Evolutionary conservation across 345 rosid genomes (phyloP).

Genomic region (Citrus sinensis): DVS_A1.0 CM039165.1:34428001-34428500

Average conservation of each 20-base stretch:
- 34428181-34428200: background rate
- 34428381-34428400: background rate
- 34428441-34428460: background rate
- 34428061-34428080: slow-evolving; percentile 3
- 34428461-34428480: background rate
- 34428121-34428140: background rate
- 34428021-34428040: background rate
- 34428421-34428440: slow-evolving; percentile 3
- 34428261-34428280: slow-evolving; percentile 14
- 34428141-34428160: slow-evolving; percentile 9
- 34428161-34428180: background rate
- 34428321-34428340: background rate
- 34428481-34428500: background rate
- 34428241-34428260: background rate
- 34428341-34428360: background rate
- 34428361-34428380: background rate
- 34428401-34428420: background rate
- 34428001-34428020: background rate
- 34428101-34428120: slow-evolving; percentile 6
- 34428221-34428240: too few relatives aligned
- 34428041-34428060: background rate
- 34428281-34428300: background rate
- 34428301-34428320: background rate
- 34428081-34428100: slow-evolving; percentile 1
- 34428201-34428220: background rate